Conservation (phyloP, 139 green algal species). For the Medakamo hakoo region DNA sequence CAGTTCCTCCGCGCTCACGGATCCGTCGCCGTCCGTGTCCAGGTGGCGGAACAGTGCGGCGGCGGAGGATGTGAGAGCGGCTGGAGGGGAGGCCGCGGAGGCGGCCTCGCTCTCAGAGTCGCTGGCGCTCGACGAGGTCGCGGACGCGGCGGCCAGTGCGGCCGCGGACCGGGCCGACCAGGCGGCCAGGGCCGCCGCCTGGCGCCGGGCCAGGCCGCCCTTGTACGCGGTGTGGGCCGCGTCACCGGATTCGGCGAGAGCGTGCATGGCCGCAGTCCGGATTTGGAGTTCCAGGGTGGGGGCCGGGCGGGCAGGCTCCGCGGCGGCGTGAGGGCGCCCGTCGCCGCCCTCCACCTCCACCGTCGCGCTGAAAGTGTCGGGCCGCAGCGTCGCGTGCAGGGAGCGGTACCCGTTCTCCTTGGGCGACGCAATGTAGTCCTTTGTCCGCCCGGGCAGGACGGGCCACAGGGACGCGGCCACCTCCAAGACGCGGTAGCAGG, state of each 20-base stretch:
- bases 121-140: not conserved
- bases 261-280: constrained; percentile 65
- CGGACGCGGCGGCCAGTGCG: not conserved
- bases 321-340: not conserved
- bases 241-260: constrained; percentile 49
- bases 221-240: constrained; percentile 81
- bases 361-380: no score
- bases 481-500: constrained; percentile 62
- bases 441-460: constrained; percentile 35
- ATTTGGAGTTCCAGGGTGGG: constrained; percentile 55
- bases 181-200: constrained; percentile 28
- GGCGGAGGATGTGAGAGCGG: constrained; percentile 2
- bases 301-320: not conserved
- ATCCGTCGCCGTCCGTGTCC: constrained; percentile 36
- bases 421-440: constrained; percentile 68
- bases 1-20: constrained; percentile 22
- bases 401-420: constrained; percentile 85
- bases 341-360: constrained; percentile 1
- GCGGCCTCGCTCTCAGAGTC: not conserved
- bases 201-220: constrained; percentile 43
- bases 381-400: constrained; percentile 69
- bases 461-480: constrained; percentile 48
- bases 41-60: constrained; percentile 30
- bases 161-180: constrained; percentile 17
- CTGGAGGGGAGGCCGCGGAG: not conserved